Percentiles rank a stretch among this genome's conserved stretches.
Evolutionary conservation across 2,329 filamentous ascomycete species (phyloP).

Genomic region (Lomentospora prolificans): DNA sequence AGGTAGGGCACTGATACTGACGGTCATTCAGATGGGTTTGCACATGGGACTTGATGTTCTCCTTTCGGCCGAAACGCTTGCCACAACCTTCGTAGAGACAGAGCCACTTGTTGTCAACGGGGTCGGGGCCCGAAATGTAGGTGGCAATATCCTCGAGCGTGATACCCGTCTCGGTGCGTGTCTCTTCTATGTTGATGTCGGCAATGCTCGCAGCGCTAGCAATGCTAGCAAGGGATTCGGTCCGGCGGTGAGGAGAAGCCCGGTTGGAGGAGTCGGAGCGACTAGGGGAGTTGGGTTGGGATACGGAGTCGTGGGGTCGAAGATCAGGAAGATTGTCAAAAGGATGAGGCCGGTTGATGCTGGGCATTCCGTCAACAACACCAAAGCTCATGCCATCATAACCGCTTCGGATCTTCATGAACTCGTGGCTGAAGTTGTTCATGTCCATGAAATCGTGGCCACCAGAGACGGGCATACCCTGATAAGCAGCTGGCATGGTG

Average conservation of each 20-base stretch:
- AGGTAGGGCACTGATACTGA: conserved; percentile 88
- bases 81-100: conserved; percentile 71
- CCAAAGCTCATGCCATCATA: conserved; percentile 8
- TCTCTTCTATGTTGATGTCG: conserved; percentile 54
- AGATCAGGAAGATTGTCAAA: conserved; percentile 13
- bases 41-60: conserved; percentile 97
- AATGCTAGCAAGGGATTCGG: conserved; percentile 49
- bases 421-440: conserved; percentile 35
- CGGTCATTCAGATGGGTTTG: conserved; percentile 96
- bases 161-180: conserved; percentile 70
- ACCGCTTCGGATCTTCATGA: conserved; percentile 25
- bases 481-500: conserved; percentile 27
- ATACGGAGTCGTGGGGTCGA: conserved; percentile 13
- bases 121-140: conserved; percentile 64
- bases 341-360: neutral
- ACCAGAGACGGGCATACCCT: conserved; percentile 35
- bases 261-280: conserved; percentile 19
- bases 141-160: conserved; percentile 73
- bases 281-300: neutral
- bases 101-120: conserved; percentile 66
- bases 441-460: conserved; percentile 47
- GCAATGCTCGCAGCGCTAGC: conserved; percentile 50
- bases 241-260: conserved; percentile 35
- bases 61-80: conserved; percentile 90
- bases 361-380: neutral